Evolutionary conservation across 2,329 filamentous ascomycete species (phyloP).

Genomic region (Colletotrichum lindemuthianum): DNA sequence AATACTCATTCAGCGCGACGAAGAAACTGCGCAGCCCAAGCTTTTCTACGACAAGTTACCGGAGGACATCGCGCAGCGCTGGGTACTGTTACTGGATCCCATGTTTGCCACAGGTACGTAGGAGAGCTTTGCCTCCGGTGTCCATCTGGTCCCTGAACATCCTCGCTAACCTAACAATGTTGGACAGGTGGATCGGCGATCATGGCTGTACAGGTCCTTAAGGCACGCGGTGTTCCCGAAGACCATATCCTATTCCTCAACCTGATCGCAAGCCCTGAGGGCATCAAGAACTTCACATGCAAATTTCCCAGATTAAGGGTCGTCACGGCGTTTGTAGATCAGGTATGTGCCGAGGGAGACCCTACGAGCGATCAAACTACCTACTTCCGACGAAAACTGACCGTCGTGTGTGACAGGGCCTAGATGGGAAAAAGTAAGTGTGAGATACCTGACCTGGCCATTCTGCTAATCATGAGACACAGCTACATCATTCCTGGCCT

Average conservation of each 20-base stretch:
- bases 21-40: slow-evolving; percentile 91
- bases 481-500: slow-evolving; percentile 96
- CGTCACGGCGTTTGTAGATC: slow-evolving; percentile 94
- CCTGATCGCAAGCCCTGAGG: slow-evolving; percentile 95
- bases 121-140: not conserved
- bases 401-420: slow-evolving; percentile 60
- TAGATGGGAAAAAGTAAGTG: slow-evolving; percentile 95
- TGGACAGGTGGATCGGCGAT: slow-evolving; percentile 86
- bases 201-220: slow-evolving; percentile 95
- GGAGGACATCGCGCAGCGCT: slow-evolving; percentile 89
- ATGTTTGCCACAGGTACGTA: slow-evolving; percentile 94
- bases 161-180: slow-evolving; percentile 10
- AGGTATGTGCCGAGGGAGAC: slow-evolving; percentile 55
- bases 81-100: slow-evolving; percentile 95
- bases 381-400: not conserved
- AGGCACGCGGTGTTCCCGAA: slow-evolving; percentile 89
- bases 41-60: slow-evolving; percentile 98
- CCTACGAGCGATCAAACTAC: not conserved
- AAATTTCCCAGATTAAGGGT: slow-evolving; percentile 91
- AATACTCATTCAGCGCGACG: slow-evolving; percentile 96
- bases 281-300: slow-evolving; percentile 87
- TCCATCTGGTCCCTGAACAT: not conserved
- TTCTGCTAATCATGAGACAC: slow-evolving; percentile 49
- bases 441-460: slow-evolving; percentile 27
- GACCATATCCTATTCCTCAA: slow-evolving; percentile 97